These are phyloP conservation scores for Metschnikowia colocasiae DNA, from an alignment of 805 yeast species.

Conservation along the genomic window DNA sequence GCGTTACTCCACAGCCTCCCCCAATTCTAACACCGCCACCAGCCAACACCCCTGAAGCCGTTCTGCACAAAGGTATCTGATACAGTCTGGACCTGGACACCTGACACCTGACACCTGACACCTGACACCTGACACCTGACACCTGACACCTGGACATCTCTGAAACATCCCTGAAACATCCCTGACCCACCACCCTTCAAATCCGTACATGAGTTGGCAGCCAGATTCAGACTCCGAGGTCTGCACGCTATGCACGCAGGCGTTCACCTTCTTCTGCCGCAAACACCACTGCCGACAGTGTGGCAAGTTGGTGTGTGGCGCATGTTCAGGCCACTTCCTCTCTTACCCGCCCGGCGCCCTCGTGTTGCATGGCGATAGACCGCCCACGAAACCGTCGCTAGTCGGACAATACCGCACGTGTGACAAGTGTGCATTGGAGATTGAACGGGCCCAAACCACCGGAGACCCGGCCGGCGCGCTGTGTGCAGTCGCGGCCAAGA, in stretches of 20 bases:
- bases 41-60: too few species aligned
- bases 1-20: neutral
- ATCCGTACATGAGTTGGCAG: conserved; percentile 51
- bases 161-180: neutral
- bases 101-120: too few species aligned
- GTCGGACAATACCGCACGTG: conserved; percentile 60
- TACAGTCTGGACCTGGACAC: too few species aligned
- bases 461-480: conserved; percentile 9
- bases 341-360: conserved; percentile 25
- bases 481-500: conserved; percentile 12
- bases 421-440: conserved; percentile 63
- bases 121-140: too few species aligned
- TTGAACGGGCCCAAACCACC: conserved; percentile 10
- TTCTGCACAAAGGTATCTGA: too few species aligned
- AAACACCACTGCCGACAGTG: conserved; percentile 83
- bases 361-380: conserved; percentile 18
- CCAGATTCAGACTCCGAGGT: conserved; percentile 49
- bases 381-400: conserved; percentile 11
- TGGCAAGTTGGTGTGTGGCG: conserved; percentile 73
- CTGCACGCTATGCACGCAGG: conserved; percentile 54
- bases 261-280: conserved; percentile 60
- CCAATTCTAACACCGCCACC: too few species aligned
- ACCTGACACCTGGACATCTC: too few species aligned
- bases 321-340: conserved; percentile 54
- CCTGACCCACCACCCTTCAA: neutral